Percentiles rank a stretch among this genome's conserved stretches.
Conservation (phyloP, 371 early-diverging fungal species). For the Rhizopus sp. region DNA sequence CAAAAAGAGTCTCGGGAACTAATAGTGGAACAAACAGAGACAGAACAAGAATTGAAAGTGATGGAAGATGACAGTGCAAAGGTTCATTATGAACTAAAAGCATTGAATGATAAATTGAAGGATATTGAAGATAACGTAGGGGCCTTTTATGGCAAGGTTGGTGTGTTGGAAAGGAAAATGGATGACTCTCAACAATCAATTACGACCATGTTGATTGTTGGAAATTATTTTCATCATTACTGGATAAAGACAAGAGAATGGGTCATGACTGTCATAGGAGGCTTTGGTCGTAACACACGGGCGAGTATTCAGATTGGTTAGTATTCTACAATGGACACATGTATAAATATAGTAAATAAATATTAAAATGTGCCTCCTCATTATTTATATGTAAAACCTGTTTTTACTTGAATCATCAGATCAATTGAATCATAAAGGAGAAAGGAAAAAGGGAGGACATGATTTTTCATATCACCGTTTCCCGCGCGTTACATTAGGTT, state of each 20-base stretch:
- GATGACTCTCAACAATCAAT: conserved; percentile 48
- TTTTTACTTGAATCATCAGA: too few species aligned
- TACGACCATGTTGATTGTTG: conserved; percentile 50
- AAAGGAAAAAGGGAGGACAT: too few species aligned
- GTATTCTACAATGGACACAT: too few species aligned
- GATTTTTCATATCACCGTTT: too few species aligned
- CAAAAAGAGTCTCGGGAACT: conserved; percentile 24
- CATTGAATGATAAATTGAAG: conserved; percentile 45
- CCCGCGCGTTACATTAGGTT: too few species aligned
- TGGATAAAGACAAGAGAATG: conserved; percentile 40
- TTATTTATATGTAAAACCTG: too few species aligned
- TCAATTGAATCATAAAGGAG: too few species aligned
- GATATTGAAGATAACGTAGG: conserved; percentile 51
- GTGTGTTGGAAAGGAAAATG: conserved; percentile 45
- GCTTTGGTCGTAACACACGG: too few species aligned
- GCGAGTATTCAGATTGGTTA: too few species aligned
- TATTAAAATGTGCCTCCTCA: too few species aligned
- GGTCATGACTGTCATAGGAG: conserved; percentile 1
- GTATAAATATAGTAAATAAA: too few species aligned
- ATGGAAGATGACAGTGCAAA: conserved; percentile 48
- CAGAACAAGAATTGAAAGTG: conserved; percentile 35
- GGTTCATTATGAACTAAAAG: conserved; percentile 47
- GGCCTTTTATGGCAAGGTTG: conserved; percentile 44
- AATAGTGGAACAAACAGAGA: conserved; percentile 37
- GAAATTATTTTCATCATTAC: conserved; percentile 52